Percentiles rank a stretch among this genome's conserved stretches.
phyloP scores from a whole-genome alignment of 2,329 filamentous ascomycete genomes.

The Phyllosticta citribraziliensis region DNA sequence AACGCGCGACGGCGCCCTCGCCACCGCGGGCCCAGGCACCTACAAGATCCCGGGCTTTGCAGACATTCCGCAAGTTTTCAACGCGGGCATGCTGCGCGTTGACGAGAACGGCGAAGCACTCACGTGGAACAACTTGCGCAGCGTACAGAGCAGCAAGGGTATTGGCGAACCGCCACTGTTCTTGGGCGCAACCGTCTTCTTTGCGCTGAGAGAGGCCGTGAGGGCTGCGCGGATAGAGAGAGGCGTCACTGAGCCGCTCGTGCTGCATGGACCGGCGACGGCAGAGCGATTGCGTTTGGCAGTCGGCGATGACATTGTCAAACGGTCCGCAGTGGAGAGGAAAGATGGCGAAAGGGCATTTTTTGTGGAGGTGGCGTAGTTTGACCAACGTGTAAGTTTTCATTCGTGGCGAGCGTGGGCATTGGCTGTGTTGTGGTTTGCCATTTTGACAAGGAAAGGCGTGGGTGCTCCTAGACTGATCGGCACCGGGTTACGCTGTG shows the following conservation, averaged over 20 bases:
- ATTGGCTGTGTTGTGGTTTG: not conserved
- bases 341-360: slow-evolving; percentile 72
- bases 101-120: slow-evolving; percentile 39
- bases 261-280: slow-evolving; percentile 69
- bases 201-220: slow-evolving; percentile 74
- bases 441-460: too few relatives aligned
- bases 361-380: slow-evolving; percentile 40
- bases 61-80: slow-evolving; percentile 78
- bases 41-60: slow-evolving; percentile 87
- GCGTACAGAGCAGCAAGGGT: slow-evolving; percentile 71
- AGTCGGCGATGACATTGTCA: slow-evolving; percentile 71
- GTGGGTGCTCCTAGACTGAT: not conserved
- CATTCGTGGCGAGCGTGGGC: not conserved
- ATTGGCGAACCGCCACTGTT: slow-evolving; percentile 67
- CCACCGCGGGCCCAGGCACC: slow-evolving; percentile 53
- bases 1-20: slow-evolving; percentile 47
- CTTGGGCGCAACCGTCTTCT: slow-evolving; percentile 75
- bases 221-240: slow-evolving; percentile 55
- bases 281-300: slow-evolving; percentile 68
- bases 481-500: not conserved
- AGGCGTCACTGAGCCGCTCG: slow-evolving; percentile 45
- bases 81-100: slow-evolving; percentile 68
- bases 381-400: not conserved
- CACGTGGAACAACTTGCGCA: slow-evolving; percentile 73
- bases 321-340: slow-evolving; percentile 55